A percentile compares a stretch with the other conserved stretches of the same genome.
Evolutionary conservation across 257 asterid genomes (phyloP).

Genomic region (Cordia subcordata): DNA sequence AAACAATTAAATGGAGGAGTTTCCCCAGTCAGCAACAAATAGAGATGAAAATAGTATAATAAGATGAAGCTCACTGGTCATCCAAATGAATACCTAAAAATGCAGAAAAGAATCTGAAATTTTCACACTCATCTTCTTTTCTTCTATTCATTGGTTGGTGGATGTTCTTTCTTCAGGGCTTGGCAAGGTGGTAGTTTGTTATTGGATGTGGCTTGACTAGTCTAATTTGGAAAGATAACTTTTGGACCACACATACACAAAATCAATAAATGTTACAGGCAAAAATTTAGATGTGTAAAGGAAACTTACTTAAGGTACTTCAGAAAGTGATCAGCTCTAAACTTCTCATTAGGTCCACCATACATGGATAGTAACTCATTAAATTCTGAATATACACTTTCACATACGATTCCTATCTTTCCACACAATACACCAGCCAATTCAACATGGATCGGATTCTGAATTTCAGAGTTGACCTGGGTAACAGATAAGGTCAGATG

Average conservation of each 20-base stretch:
- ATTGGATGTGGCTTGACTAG: neutral
- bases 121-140: too few relatives aligned
- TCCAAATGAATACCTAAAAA: too few relatives aligned
- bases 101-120: too few relatives aligned
- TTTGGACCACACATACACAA: neutral
- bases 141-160: too few relatives aligned
- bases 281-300: neutral
- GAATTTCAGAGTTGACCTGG: constrained; percentile 69
- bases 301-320: constrained; percentile 66
- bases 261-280: neutral
- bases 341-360: constrained; percentile 85
- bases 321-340: constrained; percentile 62
- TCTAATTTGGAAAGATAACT: neutral
- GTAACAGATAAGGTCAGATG: constrained; percentile 14
- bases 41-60: too few relatives aligned
- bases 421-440: constrained; percentile 38
- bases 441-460: constrained; percentile 56
- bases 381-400: constrained; percentile 69
- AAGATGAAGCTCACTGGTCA: too few relatives aligned
- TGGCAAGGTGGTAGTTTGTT: too few relatives aligned
- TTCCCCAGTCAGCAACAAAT: too few relatives aligned
- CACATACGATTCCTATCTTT: constrained; percentile 74
- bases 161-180: neutral
- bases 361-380: constrained; percentile 78
- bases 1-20: too few relatives aligned